Evolutionary conservation across 371 early-diverging fungal genomes (phyloP), one percentile per base, ranked within the genome.

Genomic region (Circinella minor): DNA sequence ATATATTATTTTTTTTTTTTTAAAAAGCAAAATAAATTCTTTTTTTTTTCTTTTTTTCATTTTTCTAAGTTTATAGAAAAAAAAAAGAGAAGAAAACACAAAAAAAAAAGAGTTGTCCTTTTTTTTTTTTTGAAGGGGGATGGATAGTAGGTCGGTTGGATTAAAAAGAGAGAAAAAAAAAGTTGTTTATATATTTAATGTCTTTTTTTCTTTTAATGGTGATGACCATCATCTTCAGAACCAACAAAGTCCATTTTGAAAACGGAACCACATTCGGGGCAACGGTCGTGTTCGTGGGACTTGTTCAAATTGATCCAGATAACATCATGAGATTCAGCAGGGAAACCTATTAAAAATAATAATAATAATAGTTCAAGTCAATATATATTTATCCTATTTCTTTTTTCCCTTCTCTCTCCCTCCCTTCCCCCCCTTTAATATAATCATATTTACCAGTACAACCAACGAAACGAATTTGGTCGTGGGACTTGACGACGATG

Each of bases 181-280:
- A 57, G 57, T 51, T 51, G 51, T 51, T 51, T 51, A 43, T 43
- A 27, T 15, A 15, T 47, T 47, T 47, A 51, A 51, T 51, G 51
- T n/a, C n/a, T n/a, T n/a, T n/a, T n/a, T n/a, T n/a, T n/a, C 51
- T 13, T 34, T 57, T 57, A 57, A 34, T 84, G 74, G 67, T 84
- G 84, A 75, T 81, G 81, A 63, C 27, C 27, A 27, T 77, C 79
- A 49, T 71, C 84, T 73, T 84, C 84, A 68, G 80, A 67, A 65
- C 84, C 86, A 61, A 83, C 77, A 68, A 80, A 82, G 71, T 85
- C 80, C 77, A 91, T 82, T 77, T 90, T 90, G 85, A 76, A 95
- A 65, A 89, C 91, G 77, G 86, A 90, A 78, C 97, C 99, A 83
- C 99, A 98, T 88, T 97, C 94, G 49, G 95, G 95, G 92, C 99